Percentiles rank a stretch among this genome's conserved stretches.
phyloP scores from a whole-genome alignment of 257 asterid genomes.

The Petrea volubilis region DNA sequence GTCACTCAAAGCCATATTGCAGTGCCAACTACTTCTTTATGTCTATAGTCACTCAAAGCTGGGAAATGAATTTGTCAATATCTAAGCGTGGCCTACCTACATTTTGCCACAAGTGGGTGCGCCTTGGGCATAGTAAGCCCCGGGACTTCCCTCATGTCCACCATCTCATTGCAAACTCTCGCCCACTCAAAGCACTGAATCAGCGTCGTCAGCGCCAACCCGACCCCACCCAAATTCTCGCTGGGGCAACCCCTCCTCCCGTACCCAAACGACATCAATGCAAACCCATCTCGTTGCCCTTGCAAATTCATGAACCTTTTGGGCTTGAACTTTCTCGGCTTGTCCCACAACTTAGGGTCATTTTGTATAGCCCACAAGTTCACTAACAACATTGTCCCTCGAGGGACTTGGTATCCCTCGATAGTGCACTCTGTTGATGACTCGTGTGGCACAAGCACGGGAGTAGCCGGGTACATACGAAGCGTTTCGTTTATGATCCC shows the following conservation, averaged over 20 bases:
- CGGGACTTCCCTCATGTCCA: constrained; percentile 45
- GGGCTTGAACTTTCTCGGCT: constrained; percentile 54
- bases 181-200: constrained; percentile 79
- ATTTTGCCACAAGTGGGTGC: constrained; percentile 52
- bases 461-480: constrained; percentile 57
- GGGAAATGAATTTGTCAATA: neutral
- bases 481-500: constrained; percentile 61
- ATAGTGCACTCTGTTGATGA: constrained; percentile 58
- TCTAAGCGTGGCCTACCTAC: constrained; percentile 42
- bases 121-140: constrained; percentile 54
- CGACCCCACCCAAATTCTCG: constrained; percentile 56
- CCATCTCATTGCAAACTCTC: constrained; percentile 31
- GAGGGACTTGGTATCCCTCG: constrained; percentile 51
- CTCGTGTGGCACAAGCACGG: constrained; percentile 63
- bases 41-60: no score
- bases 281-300: constrained; percentile 34
- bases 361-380: constrained; percentile 70
- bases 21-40: no score
- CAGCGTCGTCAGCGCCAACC: constrained; percentile 53
- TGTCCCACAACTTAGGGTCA: constrained; percentile 58
- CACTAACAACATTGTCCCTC: constrained; percentile 52
- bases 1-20: no score
- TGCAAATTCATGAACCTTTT: constrained; percentile 43
- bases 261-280: constrained; percentile 52
- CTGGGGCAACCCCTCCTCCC: constrained; percentile 85